These are phyloP conservation scores for Canariomyces notabilis DNA, from an alignment of 2,329 filamentous ascomycete species.

Conservation along the genomic window DNA sequence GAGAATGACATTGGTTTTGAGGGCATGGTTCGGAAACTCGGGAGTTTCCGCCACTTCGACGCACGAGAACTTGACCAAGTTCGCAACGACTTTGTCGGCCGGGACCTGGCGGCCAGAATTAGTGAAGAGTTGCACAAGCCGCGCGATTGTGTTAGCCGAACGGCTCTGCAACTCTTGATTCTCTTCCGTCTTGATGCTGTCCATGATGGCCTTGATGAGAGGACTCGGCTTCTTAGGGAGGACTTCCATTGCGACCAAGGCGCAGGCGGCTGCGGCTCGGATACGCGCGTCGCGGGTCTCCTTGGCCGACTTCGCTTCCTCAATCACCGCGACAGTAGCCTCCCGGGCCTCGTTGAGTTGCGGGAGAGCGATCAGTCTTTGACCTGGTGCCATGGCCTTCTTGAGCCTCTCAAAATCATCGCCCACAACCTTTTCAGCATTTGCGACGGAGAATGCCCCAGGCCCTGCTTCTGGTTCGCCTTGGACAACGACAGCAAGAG, in stretches of 20 bases:
- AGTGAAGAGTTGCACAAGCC: conserved; percentile 81
- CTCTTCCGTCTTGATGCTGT: conserved; percentile 93
- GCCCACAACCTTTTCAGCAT: conserved; percentile 81
- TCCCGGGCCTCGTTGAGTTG: conserved; percentile 72
- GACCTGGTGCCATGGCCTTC: conserved; percentile 81
- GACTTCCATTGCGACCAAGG: conserved; percentile 78
- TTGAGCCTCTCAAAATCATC: conserved; percentile 85
- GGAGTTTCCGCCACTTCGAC: conserved; percentile 97
- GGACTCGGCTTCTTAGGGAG: conserved; percentile 90
- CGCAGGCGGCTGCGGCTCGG: conserved; percentile 78
- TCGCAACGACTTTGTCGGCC: conserved; percentile 92
- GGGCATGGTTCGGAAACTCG: conserved; percentile 80
- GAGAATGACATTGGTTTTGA: conserved; percentile 73
- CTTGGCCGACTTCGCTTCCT: conserved; percentile 75
- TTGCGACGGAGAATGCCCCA: conserved; percentile 80
- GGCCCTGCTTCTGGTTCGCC: conserved; percentile 88
- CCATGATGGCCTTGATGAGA: conserved; percentile 96
- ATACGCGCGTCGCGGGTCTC: conserved; percentile 79
- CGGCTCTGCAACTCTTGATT: conserved; percentile 82
- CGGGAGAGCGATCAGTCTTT: conserved; percentile 76
- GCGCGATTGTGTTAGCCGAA: conserved; percentile 78
- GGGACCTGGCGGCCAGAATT: conserved; percentile 73
- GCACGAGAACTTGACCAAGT: conserved; percentile 95
- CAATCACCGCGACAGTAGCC: conserved; percentile 65
- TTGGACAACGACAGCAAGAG: conserved; percentile 85